Conservation (phyloP, 768 basidiomycete species). For the Psilocybe cyanescens region DNA sequence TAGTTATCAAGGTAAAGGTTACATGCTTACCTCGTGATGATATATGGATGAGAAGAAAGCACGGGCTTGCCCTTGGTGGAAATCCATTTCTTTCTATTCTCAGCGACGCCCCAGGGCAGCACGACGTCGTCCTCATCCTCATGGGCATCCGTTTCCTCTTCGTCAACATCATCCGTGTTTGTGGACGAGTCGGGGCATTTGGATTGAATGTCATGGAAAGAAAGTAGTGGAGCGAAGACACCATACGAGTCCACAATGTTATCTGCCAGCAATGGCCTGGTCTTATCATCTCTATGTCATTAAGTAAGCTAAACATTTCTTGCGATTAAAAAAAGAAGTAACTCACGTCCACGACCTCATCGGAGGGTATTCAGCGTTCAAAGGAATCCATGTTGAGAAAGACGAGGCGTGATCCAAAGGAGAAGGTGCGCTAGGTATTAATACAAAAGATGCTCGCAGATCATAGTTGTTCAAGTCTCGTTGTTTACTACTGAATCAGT, state of each 20-base stretch:
- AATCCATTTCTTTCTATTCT: constrained; percentile 1
- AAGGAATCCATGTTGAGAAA: constrained; percentile 35
- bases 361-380: constrained; percentile 23
- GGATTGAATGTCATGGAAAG: constrained; percentile 31
- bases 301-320: neutral
- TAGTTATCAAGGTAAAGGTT: neutral
- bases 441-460: constrained; percentile 40
- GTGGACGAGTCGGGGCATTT: constrained; percentile 12
- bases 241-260: constrained; percentile 37
- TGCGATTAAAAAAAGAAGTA: neutral
- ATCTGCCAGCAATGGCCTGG: constrained; percentile 23
- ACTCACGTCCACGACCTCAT: constrained; percentile 17
- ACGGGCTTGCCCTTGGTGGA: constrained; percentile 20
- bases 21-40: constrained; percentile 37
- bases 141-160: constrained; percentile 9
- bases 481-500: constrained; percentile 19
- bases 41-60: constrained; percentile 34
- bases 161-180: neutral
- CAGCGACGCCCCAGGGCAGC: neutral
- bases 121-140: constrained; percentile 4
- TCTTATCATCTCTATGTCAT: neutral
- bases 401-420: constrained; percentile 30
- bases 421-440: constrained; percentile 35
- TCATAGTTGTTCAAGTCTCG: constrained; percentile 31
- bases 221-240: constrained; percentile 34